These are phyloP conservation scores for Rhynchosporium agropyri DNA, from an alignment of 2,329 filamentous ascomycete genomes.

Conservation along the genomic window DNA sequence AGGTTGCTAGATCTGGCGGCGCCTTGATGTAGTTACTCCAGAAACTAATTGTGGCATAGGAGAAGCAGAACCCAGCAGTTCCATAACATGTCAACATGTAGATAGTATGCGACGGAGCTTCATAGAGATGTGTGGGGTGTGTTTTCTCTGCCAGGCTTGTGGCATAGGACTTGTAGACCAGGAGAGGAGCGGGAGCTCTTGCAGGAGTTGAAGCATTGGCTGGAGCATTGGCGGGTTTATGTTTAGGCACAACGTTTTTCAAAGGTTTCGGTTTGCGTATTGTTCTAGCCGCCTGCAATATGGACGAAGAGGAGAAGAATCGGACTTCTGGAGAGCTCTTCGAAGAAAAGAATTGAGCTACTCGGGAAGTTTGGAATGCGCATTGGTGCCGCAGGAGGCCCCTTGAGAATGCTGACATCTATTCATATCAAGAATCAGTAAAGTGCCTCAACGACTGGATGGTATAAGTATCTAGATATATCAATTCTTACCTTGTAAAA, in stretches of 20 bases:
- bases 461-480: too few species aligned
- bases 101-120: conserved; percentile 64
- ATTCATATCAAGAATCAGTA: conserved; percentile 23
- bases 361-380: conserved; percentile 24
- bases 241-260: conserved; percentile 18
- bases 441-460: neutral
- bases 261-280: conserved; percentile 4
- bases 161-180: conserved; percentile 50
- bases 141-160: conserved; percentile 57
- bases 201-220: conserved; percentile 8
- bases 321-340: conserved; percentile 27
- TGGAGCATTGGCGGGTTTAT: conserved; percentile 12
- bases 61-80: conserved; percentile 56
- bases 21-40: conserved; percentile 53
- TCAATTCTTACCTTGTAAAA: conserved; percentile 28
- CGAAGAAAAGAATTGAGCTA: conserved; percentile 24
- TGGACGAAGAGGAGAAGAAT: conserved; percentile 31
- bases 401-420: conserved; percentile 46
- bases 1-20: conserved; percentile 55
- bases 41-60: conserved; percentile 54
- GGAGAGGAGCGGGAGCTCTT: conserved; percentile 14
- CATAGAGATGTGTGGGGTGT: conserved; percentile 63
- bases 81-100: conserved; percentile 63
- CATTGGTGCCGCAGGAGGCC: conserved; percentile 36
- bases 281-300: conserved; percentile 32